phyloP scores from a whole-genome alignment of 2,329 filamentous ascomycete species.

The Diaporthe sp. region DNA sequence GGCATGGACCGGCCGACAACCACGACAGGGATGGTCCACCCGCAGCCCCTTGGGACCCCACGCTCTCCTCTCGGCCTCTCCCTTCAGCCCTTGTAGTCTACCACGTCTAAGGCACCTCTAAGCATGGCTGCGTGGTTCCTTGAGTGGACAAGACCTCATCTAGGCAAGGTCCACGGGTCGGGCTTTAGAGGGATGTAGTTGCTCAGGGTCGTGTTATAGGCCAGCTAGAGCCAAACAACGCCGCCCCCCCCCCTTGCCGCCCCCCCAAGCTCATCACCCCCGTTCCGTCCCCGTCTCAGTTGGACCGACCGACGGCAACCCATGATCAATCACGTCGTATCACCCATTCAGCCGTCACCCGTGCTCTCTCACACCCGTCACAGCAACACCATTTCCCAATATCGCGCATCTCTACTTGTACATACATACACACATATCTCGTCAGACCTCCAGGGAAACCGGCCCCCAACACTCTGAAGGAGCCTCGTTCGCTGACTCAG shows the following conservation, averaged over 20 bases:
- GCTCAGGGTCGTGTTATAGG: not conserved
- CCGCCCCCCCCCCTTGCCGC: not conserved
- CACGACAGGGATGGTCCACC: constrained; percentile 22
- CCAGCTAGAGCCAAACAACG: constrained; percentile 1
- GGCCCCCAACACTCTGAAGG: not conserved
- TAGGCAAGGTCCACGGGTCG: constrained; percentile 15
- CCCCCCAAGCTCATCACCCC: constrained; percentile 21
- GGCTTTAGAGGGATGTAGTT: not conserved
- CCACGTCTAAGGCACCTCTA: constrained; percentile 6
- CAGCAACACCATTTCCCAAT: constrained; percentile 7
- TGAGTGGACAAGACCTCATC: constrained; percentile 22
- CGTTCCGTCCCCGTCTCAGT: constrained; percentile 19
- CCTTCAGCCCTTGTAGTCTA: constrained; percentile 9
- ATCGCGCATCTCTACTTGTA: constrained; percentile 24
- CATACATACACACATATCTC: not conserved
- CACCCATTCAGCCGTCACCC: constrained; percentile 28
- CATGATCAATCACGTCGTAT: constrained; percentile 31
- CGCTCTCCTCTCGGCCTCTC: constrained; percentile 27
- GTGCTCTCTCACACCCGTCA: not conserved
- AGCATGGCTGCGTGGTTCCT: constrained; percentile 13
- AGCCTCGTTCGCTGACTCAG: constrained; percentile 34
- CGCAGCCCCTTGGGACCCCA: constrained; percentile 21
- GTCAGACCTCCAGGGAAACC: not conserved
- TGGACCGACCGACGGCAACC: constrained; percentile 20
- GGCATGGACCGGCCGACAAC: not conserved